phyloP scores from a whole-genome alignment of 2,329 filamentous ascomycete species.

The Thelonectria discophora region DNA sequence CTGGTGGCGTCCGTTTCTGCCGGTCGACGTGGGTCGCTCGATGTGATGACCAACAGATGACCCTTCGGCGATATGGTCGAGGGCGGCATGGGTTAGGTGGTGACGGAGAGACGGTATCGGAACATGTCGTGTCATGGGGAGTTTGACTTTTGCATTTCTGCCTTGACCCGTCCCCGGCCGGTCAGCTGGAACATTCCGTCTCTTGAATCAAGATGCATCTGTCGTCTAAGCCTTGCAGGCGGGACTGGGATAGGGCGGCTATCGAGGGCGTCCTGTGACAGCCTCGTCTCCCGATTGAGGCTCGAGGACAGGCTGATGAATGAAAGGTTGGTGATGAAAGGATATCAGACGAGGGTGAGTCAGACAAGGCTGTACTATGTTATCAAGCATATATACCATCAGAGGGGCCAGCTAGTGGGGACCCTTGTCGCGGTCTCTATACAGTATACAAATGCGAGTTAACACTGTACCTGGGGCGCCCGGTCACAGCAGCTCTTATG shows the following conservation, averaged over 20 bases:
- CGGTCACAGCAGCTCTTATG: no score
- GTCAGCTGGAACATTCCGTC: neutral
- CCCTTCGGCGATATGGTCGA: slow-evolving; percentile 1
- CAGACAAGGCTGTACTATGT: no score
- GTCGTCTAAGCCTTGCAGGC: neutral
- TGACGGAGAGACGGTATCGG: slow-evolving; percentile 10
- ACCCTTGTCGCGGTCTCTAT: no score
- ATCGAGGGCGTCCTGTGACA: neutral
- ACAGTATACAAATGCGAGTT: no score
- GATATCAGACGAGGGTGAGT: slow-evolving; percentile 38
- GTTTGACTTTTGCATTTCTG: neutral
- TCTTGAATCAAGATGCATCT: slow-evolving; percentile 7
- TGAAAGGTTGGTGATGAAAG: slow-evolving; percentile 20
- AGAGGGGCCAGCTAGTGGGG: no score
- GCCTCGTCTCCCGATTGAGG: neutral
- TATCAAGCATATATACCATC: no score
- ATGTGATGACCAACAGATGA: neutral
- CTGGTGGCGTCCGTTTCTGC: neutral
- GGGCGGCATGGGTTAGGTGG: slow-evolving; percentile 11
- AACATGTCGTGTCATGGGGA: slow-evolving; percentile 5
- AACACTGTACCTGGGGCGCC: no score
- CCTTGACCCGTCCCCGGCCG: neutral
- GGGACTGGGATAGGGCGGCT: neutral
- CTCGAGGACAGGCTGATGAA: slow-evolving; percentile 5
- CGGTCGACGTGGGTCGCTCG: slow-evolving; percentile 18